These are phyloP conservation scores for Grifola frondosa DNA, from an alignment of 1,284 basidiomycete species.

Conservation along the genomic window DNA sequence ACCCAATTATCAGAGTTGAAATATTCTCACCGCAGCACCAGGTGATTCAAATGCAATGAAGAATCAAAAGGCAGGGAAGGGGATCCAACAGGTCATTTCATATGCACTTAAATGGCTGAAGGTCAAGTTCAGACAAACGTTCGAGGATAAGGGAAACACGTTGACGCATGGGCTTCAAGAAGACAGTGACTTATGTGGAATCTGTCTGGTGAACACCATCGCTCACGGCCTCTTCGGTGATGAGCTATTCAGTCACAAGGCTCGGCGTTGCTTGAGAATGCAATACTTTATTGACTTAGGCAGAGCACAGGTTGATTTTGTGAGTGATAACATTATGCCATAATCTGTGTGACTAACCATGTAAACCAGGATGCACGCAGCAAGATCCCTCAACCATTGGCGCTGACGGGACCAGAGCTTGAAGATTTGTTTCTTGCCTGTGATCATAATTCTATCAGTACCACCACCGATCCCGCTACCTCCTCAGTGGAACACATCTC, in stretches of 20 bases:
- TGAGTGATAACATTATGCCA: no score
- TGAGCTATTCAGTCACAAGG: neutral
- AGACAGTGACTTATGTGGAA: conserved; percentile 4
- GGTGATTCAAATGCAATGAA: neutral
- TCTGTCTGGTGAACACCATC: conserved; percentile 6
- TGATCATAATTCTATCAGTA: no score
- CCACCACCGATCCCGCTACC: no score
- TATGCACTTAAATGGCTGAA: no score
- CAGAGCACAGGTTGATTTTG: no score
- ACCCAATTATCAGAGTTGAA: neutral
- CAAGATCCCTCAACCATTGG: neutral
- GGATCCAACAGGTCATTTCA: no score
- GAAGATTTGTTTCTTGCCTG: no score
- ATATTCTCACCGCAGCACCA: conserved; percentile 3
- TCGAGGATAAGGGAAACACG: neutral
- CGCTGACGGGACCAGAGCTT: no score
- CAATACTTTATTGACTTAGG: neutral
- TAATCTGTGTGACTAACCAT: no score
- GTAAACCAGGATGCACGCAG: neutral
- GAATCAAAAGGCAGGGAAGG: no score
- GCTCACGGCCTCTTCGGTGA: conserved; percentile 2
- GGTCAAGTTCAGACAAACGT: neutral
- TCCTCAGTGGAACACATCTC: no score
- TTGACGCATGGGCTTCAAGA: neutral
- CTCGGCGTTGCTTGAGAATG: neutral